These are phyloP conservation scores for Alternaria brassicae DNA, from an alignment of 2,329 filamentous ascomycete species.

Conservation along the genomic window DNA sequence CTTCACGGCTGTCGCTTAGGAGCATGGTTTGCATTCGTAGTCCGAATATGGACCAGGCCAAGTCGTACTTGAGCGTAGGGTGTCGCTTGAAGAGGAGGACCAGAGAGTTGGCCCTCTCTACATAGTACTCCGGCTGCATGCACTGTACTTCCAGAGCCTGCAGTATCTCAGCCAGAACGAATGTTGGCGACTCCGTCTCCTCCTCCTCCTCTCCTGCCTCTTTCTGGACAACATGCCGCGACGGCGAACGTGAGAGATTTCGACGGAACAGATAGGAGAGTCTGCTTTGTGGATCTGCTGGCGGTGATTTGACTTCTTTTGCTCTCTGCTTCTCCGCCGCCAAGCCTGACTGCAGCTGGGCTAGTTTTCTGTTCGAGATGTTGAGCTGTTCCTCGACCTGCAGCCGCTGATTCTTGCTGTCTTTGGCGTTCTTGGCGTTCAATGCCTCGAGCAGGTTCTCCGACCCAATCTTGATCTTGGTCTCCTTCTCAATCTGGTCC, in stretches of 20 bases:
- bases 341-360: conserved; percentile 64
- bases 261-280: conserved; percentile 65
- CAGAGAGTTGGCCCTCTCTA: conserved; percentile 86
- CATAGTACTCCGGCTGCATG: conserved; percentile 93
- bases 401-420: conserved; percentile 73
- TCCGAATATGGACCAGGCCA: conserved; percentile 95
- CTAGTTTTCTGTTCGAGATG: conserved; percentile 78
- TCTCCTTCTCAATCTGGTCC: conserved; percentile 89
- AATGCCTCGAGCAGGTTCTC: conserved; percentile 97
- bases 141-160: conserved; percentile 88
- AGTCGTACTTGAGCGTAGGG: conserved; percentile 92
- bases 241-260: conserved; percentile 62
- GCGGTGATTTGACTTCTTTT: conserved; percentile 59
- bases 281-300: conserved; percentile 58
- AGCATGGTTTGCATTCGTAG: conserved; percentile 94
- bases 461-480: conserved; percentile 97
- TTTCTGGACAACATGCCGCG: conserved; percentile 54
- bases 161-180: conserved; percentile 85
- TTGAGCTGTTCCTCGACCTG: conserved; percentile 82
- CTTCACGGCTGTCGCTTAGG: conserved; percentile 92
- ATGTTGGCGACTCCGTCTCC: conserved; percentile 84
- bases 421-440: conserved; percentile 93
- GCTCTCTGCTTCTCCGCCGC: conserved; percentile 67
- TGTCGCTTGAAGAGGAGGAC: conserved; percentile 97
- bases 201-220: conserved; percentile 71